Evolutionary conservation across 768 basidiomycete genomes (phyloP).

Genomic region (Butyriboletus loyo): DNA sequence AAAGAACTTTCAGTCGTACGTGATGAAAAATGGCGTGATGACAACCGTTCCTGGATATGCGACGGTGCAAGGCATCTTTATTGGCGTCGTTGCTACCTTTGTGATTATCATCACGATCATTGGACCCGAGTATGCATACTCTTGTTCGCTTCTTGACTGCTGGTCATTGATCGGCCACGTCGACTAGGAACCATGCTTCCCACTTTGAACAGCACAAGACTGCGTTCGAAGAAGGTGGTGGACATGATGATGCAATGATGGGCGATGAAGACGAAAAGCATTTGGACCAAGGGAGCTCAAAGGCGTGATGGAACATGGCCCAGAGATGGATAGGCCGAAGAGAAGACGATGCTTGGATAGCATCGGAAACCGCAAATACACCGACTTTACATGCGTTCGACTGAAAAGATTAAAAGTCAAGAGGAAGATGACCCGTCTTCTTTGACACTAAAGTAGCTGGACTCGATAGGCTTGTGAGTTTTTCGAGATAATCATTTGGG

Average conservation of each 20-base stretch:
- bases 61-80: constrained; percentile 80
- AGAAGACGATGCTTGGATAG: no score
- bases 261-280: constrained; percentile 22
- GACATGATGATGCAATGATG: constrained; percentile 44
- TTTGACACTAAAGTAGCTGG: neutral
- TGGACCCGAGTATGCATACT: constrained; percentile 67
- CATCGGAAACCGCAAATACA: no score
- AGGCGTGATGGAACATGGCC: constrained; percentile 1
- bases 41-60: constrained; percentile 62
- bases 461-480: neutral
- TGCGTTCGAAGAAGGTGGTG: constrained; percentile 75
- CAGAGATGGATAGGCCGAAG: no score
- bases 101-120: constrained; percentile 72
- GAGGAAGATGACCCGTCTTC: neutral
- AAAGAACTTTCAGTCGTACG: constrained; percentile 49
- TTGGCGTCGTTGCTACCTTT: constrained; percentile 78
- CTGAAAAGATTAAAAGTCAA: neutral
- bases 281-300: neutral
- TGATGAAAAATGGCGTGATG: constrained; percentile 39
- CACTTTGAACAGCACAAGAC: constrained; percentile 84
- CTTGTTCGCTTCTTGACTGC: neutral
- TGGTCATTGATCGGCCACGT: neutral
- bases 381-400: neutral
- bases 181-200: constrained; percentile 60
- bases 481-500: neutral